These are phyloP conservation scores for Starmerella ratchasimensis DNA, from an alignment of 805 yeast genomes.

Conservation along the genomic window DNA sequence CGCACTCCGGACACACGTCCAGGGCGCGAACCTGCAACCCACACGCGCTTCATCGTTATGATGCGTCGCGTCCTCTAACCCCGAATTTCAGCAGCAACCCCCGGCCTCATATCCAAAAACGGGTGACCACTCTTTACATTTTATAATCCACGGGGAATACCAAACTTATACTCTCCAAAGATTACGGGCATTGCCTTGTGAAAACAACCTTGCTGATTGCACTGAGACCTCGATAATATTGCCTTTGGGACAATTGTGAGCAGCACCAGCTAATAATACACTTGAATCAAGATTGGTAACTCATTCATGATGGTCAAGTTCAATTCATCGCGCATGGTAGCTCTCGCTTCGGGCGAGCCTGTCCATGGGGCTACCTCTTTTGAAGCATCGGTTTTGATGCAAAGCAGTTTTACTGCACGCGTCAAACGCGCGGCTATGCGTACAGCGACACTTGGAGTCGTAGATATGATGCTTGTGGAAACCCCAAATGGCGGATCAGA, in stretches of 20 bases:
- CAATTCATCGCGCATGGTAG: slow-evolving; percentile 9
- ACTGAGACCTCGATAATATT: background rate
- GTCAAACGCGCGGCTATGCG: slow-evolving; percentile 14
- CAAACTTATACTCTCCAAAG: too few relatives aligned
- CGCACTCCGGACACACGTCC: too few relatives aligned
- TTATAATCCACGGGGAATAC: too few relatives aligned
- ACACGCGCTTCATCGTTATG: too few relatives aligned
- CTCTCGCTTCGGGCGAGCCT: slow-evolving; percentile 9
- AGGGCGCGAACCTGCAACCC: too few relatives aligned
- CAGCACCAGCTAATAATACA: background rate
- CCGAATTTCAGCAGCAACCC: too few relatives aligned
- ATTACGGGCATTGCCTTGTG: too few relatives aligned
- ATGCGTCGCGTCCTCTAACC: too few relatives aligned
- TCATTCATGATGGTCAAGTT: slow-evolving; percentile 1
- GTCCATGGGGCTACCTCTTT: slow-evolving; percentile 1
- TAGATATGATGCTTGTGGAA: slow-evolving; percentile 12
- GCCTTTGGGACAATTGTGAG: background rate
- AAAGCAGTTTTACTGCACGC: slow-evolving; percentile 11
- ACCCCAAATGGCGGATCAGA: slow-evolving; percentile 1
- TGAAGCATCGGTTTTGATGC: slow-evolving; percentile 1
- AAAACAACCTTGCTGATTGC: too few relatives aligned
- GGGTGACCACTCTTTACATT: too few relatives aligned
- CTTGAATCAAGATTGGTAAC: background rate
- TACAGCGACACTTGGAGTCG: slow-evolving; percentile 10
- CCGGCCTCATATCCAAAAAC: too few relatives aligned